Percentiles rank a stretch among this genome's conserved stretches.
phyloP scores from a whole-genome alignment of 257 asterid species.

The Solanum microdontum region DNA sequence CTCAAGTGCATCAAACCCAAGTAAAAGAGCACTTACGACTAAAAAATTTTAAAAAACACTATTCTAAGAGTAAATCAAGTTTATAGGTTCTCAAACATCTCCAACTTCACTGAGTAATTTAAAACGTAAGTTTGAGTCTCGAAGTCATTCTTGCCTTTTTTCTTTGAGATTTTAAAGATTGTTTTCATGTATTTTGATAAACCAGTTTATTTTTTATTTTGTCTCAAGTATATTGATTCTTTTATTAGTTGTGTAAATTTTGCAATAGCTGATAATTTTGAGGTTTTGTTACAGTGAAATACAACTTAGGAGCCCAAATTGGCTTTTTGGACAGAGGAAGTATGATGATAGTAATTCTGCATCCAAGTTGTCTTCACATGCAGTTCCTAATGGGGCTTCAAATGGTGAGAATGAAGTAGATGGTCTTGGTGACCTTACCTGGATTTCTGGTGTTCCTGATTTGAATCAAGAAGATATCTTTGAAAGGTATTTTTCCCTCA shows the following conservation, averaged over 20 bases:
- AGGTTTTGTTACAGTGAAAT: conserved; percentile 52
- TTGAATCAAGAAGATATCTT: conserved; percentile 76
- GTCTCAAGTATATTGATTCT: neutral
- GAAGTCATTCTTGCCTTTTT: neutral
- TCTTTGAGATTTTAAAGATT: neutral
- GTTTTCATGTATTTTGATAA: neutral
- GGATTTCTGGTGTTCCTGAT: conserved; percentile 53
- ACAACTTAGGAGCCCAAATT: conserved; percentile 94
- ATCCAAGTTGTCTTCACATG: conserved; percentile 35
- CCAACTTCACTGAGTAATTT: neutral
- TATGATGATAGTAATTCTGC: conserved; percentile 50
- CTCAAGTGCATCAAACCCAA: neutral
- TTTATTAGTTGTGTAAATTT: neutral
- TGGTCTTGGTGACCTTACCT: conserved; percentile 47
- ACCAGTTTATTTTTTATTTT: neutral
- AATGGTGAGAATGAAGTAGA: conserved; percentile 36
- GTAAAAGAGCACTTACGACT: neutral
- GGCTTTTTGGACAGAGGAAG: conserved; percentile 97
- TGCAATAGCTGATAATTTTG: neutral
- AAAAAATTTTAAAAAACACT: neutral
- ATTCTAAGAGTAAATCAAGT: neutral
- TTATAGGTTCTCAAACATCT: neutral
- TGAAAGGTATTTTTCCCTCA: conserved; percentile 41
- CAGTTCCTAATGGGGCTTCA: conserved; percentile 32
- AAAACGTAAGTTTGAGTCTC: neutral